These are phyloP conservation scores for Clavariopsis aquatica DNA, from an alignment of 495 filamentous ascomycete species.

Conservation along the genomic window DNA sequence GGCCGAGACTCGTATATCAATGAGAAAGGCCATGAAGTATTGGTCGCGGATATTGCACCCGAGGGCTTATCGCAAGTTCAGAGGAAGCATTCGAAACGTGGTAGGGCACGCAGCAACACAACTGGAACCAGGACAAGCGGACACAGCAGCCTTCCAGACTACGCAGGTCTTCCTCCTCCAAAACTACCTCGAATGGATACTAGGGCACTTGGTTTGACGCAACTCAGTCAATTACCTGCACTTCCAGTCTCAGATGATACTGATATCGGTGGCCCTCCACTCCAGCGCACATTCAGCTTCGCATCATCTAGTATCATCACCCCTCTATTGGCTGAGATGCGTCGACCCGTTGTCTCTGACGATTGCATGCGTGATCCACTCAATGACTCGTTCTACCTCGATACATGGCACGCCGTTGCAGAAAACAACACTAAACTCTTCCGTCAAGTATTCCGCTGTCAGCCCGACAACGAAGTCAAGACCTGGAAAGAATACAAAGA, in stretches of 20 bases:
- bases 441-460: constrained; percentile 90
- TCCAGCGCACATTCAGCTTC: constrained; percentile 50
- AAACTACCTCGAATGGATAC: constrained; percentile 56
- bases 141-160: constrained; percentile 30
- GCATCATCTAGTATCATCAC: constrained; percentile 52
- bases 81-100: constrained; percentile 14
- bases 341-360: constrained; percentile 61
- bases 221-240: constrained; percentile 65
- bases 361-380: constrained; percentile 84
- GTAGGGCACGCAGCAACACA: constrained; percentile 27
- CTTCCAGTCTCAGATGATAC: constrained; percentile 71
- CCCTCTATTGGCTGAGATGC: constrained; percentile 66
- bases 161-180: constrained; percentile 54
- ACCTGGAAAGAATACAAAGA: constrained; percentile 95
- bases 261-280: constrained; percentile 72
- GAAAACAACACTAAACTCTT: constrained; percentile 94
- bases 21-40: constrained; percentile 61
- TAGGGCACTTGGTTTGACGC: constrained; percentile 57
- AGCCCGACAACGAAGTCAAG: constrained; percentile 92
- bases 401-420: constrained; percentile 84
- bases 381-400: constrained; percentile 77
- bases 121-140: constrained; percentile 21
- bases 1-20: constrained; percentile 69
- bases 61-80: constrained; percentile 56
- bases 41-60: constrained; percentile 58